Conservation (phyloP, 805 yeast species). For the Myxozyma kluyveri region DNA sequence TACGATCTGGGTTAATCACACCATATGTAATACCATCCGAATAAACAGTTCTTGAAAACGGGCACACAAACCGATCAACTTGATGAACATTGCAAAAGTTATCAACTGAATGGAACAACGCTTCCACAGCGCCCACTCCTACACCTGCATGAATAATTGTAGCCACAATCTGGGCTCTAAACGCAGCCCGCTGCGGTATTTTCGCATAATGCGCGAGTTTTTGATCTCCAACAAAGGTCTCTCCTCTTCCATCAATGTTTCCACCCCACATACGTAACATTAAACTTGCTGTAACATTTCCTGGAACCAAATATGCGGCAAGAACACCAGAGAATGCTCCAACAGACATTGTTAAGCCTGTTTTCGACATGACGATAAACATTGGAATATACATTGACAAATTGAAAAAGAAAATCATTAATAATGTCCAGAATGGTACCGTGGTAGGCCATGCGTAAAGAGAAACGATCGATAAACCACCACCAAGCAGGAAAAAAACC, state of each 20-base stretch:
- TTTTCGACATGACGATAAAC: constrained; percentile 37
- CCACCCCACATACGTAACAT: constrained; percentile 52
- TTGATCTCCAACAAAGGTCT: constrained; percentile 55
- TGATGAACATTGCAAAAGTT: constrained; percentile 19
- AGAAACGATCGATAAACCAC: constrained; percentile 45
- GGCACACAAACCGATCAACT: constrained; percentile 16
- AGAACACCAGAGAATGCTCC: constrained; percentile 33
- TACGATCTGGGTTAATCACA: constrained; percentile 15
- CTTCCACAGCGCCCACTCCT: constrained; percentile 16
- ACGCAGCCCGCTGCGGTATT: constrained; percentile 45
- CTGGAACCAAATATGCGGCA: constrained; percentile 40
- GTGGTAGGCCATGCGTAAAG: constrained; percentile 41
- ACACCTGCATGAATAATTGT: constrained; percentile 14
- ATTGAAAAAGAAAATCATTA: constrained; percentile 37
- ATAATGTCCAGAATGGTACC: constrained; percentile 35
- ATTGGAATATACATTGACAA: constrained; percentile 38
- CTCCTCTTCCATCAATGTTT: constrained; percentile 63
- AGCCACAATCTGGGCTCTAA: constrained; percentile 38
- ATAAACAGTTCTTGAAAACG: constrained; percentile 16
- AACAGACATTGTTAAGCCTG: constrained; percentile 42
- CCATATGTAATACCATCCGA: constrained; percentile 22
- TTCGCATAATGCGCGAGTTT: constrained; percentile 54
- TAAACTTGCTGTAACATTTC: constrained; percentile 54
- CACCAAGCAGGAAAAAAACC: constrained; percentile 45
- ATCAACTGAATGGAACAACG: constrained; percentile 8